phyloP scores from a whole-genome alignment of 306 rosid genomes.

The Casuarina equisetifolia region DNA sequence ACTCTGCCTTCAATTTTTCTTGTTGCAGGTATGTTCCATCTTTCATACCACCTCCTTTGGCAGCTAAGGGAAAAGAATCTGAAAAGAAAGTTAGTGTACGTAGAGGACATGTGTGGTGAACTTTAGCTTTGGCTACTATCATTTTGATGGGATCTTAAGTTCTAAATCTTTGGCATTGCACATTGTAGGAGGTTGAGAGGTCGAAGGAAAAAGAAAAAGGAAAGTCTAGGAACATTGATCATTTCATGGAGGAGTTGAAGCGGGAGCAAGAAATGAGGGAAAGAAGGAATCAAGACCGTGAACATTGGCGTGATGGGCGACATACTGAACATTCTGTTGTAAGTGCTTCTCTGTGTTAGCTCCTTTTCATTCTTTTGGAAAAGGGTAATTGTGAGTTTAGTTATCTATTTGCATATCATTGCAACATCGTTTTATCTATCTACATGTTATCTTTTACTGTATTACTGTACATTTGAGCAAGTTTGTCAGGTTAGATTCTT shows the following conservation, averaged over 20 bases:
- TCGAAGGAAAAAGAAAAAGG: slow-evolving; percentile 90
- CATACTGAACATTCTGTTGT: slow-evolving; percentile 65
- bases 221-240: slow-evolving; percentile 86
- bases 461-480: not conserved
- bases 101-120: slow-evolving; percentile 12
- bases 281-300: slow-evolving; percentile 92
- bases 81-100: slow-evolving; percentile 82
- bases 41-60: slow-evolving; percentile 95
- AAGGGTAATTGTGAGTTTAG: not conserved
- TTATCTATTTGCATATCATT: slow-evolving; percentile 9
- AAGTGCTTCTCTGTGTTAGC: slow-evolving; percentile 31
- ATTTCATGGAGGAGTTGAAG: slow-evolving; percentile 97
- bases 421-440: slow-evolving; percentile 15
- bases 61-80: slow-evolving; percentile 90
- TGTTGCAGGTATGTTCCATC: slow-evolving; percentile 96
- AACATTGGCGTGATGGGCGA: slow-evolving; percentile 80
- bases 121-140: slow-evolving; percentile 10
- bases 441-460: not conserved
- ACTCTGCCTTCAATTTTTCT: slow-evolving; percentile 43
- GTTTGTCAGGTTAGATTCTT: not conserved
- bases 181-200: slow-evolving; percentile 80
- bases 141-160: slow-evolving; percentile 19
- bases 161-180: slow-evolving; percentile 32
- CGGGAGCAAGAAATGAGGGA: slow-evolving; percentile 97
- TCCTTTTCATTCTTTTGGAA: slow-evolving; percentile 5